Evolutionary conservation across 2,329 filamentous ascomycete species (phyloP), one percentile per base, ranked within the genome.

Genomic region (Venturia oleaginea): DNA sequence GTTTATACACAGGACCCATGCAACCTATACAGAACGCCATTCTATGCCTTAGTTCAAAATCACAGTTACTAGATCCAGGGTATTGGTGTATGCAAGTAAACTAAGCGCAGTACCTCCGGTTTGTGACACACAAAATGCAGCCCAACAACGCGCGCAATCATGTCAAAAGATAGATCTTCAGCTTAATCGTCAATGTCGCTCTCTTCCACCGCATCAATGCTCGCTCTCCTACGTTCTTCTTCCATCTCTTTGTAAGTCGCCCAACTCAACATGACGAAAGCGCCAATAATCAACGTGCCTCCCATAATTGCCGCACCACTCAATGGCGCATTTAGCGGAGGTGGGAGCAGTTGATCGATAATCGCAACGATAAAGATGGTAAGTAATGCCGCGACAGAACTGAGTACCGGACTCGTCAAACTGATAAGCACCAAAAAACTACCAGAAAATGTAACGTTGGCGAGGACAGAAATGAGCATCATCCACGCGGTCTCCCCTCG

Each of bases 341-440:
- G 78, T 0, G 91, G 95, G 54, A 92, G 80, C 65, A 92, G 73
- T 86, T 94, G 95, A 76, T 99, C 94, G 64, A 90, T 90, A 37
- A 97, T 80, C 0, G 93, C 94, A 7, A 99, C 94, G 66, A 97
- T 85, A 81, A 99, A 97, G 69, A 99, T 99, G 27, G 94, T 99
- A 59, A 99, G 81, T 7, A 99, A 84, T 2, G 93, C 91, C 0
- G 94, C 94, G 13, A 99, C 94, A 22, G 90, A 95, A 65, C 89
- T 93, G 4, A 99, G 81, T 2, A 99, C 94, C 0, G 94, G 94
- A 22, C 89, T 93, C 0, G 94, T 99, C 34, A 64, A 17, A 42
- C 24, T 19, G 24, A 65, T 67, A 13, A 68, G 46, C 38, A 67
- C 59, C 43, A 67, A 46, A 63, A 67, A 63, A 61, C 66, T 54